A percentile compares a stretch with the other conserved stretches of the same genome.
These are phyloP conservation scores for Triticum monococcum DNA, from an alignment of 176 grass and related monocot species.

Conservation along the genomic window DNA sequence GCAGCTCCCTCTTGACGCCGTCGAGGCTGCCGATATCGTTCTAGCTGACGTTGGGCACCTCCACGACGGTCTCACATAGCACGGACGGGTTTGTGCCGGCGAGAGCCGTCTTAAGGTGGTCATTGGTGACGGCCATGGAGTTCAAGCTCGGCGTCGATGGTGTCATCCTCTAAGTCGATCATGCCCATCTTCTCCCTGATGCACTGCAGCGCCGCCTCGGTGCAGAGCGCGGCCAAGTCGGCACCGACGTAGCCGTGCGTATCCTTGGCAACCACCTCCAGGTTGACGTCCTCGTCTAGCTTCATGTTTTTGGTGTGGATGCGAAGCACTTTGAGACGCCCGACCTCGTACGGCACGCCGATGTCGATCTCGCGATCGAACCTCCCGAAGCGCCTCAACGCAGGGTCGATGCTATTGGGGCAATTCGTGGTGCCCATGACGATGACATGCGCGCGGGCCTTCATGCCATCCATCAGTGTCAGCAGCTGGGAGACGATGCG, in stretches of 20 bases:
- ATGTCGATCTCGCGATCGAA: constrained; percentile 69
- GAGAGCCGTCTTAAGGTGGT: constrained; percentile 57
- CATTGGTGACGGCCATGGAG: constrained; percentile 54
- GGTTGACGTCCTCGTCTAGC: constrained; percentile 35
- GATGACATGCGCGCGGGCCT: constrained; percentile 54
- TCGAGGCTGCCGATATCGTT: constrained; percentile 59
- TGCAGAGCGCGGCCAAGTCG: constrained; percentile 55
- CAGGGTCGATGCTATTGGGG: constrained; percentile 65
- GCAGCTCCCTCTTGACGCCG: constrained; percentile 66
- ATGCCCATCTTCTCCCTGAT: constrained; percentile 80
- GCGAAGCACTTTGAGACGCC: constrained; percentile 49
- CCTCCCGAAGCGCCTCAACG: constrained; percentile 56
- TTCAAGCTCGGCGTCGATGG: constrained; percentile 53
- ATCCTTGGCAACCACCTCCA: constrained; percentile 53
- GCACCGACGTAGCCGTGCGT: constrained; percentile 60
- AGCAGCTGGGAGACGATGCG: constrained; percentile 66
- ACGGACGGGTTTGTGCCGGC: constrained; percentile 58
- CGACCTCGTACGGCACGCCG: constrained; percentile 58
- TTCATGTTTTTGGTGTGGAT: constrained; percentile 67
- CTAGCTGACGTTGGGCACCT: constrained; percentile 70
- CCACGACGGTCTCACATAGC: constrained; percentile 59
- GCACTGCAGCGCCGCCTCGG: constrained; percentile 63
- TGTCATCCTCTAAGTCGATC: constrained; percentile 64
- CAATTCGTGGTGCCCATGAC: constrained; percentile 62
- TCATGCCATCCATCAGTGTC: constrained; percentile 58